Evolutionary conservation across 805 yeast genomes (phyloP), one percentile per base, ranked within the genome.

Genomic region (Metschnikowia proteae): DNA sequence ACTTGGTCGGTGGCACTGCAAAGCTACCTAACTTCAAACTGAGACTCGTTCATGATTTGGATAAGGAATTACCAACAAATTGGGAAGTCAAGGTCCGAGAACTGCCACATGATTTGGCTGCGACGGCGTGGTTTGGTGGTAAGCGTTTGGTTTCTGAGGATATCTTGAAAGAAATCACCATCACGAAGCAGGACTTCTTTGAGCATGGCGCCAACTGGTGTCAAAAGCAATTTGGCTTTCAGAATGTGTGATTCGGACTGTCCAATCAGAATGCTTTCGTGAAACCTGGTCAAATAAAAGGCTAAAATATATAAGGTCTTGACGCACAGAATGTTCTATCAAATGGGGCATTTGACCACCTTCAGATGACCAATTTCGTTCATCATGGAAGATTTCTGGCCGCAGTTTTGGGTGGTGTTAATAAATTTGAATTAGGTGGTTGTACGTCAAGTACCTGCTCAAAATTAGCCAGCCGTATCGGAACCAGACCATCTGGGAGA

Each of bases 401-500:
- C 17, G 17, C 17, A 17, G 17, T 17, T 17, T 17, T 17, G 17
- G 17, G 17, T 17, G 33, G 11, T 30, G 8, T 42, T 40, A 51
- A 38, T 45, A 32, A 23, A 60, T 42, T 40, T 61, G 66, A 29
- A 73, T 68, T 54, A 88, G 70, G 59, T 87, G 90, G 65, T 92
- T 91, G 45, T 79, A 78, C 38, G 83, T 82, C 73, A 88, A 79
- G 66, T 89, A 92, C 52, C 91, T 74, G 51, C 96, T 85, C 11
- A 83, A 66, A 5, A 79, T 50, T 61, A 94, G 72, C 97, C 97
- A 94, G 1, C 89, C 84, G 71, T 86, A 87, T 56, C 99, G 76
- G 65, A 85, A 94, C 97, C 97, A 92, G 6, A 86, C 91, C 87
- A 94, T 87, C 65, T 94, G 99, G 1, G 96, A 82, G 53, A 75